Evolutionary conservation across 371 early-diverging fungal genomes (phyloP).

Genomic region (Syncephalis plumigaleata): DNA sequence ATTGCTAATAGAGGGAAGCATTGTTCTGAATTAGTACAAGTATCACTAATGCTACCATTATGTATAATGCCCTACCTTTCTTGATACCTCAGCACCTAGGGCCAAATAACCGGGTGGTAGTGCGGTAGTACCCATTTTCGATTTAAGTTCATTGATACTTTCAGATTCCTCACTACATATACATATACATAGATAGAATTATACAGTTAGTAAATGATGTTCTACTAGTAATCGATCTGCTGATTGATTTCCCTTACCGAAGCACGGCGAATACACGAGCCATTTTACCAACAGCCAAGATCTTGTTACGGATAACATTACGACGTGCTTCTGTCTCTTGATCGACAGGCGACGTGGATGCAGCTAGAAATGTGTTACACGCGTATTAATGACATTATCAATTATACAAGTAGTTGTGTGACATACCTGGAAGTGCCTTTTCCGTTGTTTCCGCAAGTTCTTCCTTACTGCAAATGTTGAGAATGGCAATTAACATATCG

Average conservation of each 20-base stretch:
- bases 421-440: conserved; percentile 4
- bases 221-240: background rate
- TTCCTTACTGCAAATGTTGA: conserved; percentile 78
- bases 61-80: conserved; percentile 27
- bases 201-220: background rate
- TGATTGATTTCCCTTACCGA: conserved; percentile 19
- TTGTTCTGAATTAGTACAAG: background rate
- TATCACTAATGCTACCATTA: too few species aligned
- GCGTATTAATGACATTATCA: background rate
- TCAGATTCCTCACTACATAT: conserved; percentile 55
- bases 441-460: conserved; percentile 33
- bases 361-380: background rate
- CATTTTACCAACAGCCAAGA: conserved; percentile 81
- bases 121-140: conserved; percentile 57
- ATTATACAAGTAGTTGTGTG: background rate
- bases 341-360: background rate
- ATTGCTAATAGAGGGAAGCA: conserved; percentile 30
- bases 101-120: conserved; percentile 75
- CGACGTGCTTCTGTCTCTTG: conserved; percentile 43
- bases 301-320: conserved; percentile 72
- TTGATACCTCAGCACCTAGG: conserved; percentile 78
- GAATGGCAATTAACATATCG: conserved; percentile 84
- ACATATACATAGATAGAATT: conserved; percentile 4
- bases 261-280: conserved; percentile 75
- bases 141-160: conserved; percentile 81